These are phyloP conservation scores for Plantago lanceolata DNA, from an alignment of 305 asterid genomes.

Conservation along the genomic window DNA sequence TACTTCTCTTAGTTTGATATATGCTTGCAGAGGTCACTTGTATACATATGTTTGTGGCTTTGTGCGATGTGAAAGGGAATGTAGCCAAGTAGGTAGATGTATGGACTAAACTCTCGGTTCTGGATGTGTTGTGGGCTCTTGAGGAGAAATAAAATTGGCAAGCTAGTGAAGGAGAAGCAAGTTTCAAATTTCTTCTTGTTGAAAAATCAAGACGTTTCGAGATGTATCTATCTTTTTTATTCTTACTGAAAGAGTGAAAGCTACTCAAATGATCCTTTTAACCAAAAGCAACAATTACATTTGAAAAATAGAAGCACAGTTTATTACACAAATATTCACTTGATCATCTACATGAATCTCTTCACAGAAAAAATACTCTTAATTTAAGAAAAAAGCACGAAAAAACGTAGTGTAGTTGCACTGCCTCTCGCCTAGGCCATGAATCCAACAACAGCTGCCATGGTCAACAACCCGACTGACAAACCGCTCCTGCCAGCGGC, in stretches of 20 bases:
- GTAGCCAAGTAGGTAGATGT: neutral
- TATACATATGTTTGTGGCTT: constrained; percentile 1
- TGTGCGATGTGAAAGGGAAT: neutral
- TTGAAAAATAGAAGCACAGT: constrained; percentile 8
- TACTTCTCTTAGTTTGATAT: neutral
- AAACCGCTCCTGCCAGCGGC: constrained; percentile 28
- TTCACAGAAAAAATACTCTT: neutral
- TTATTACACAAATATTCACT: constrained; percentile 13
- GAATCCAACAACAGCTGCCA: constrained; percentile 28
- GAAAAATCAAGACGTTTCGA: neutral
- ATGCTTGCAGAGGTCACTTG: neutral
- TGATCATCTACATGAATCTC: constrained; percentile 22
- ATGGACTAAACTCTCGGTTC: neutral
- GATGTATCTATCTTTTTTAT: too few species aligned
- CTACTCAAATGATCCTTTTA: too few species aligned
- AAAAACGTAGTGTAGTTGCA: constrained; percentile 36
- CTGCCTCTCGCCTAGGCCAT: constrained; percentile 55
- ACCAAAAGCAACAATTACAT: neutral
- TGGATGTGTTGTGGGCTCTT: neutral
- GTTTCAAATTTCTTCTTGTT: too few species aligned
- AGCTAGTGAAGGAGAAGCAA: too few species aligned
- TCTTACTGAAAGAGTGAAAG: too few species aligned
- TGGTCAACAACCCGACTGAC: constrained; percentile 20
- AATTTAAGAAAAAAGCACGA: neutral
- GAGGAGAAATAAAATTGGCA: too few species aligned